Percentiles rank a stretch among this genome's conserved stretches.
Evolutionary conservation across 495 filamentous ascomycete genomes (phyloP).

Genomic region (Tuber melanosporum): DNA sequence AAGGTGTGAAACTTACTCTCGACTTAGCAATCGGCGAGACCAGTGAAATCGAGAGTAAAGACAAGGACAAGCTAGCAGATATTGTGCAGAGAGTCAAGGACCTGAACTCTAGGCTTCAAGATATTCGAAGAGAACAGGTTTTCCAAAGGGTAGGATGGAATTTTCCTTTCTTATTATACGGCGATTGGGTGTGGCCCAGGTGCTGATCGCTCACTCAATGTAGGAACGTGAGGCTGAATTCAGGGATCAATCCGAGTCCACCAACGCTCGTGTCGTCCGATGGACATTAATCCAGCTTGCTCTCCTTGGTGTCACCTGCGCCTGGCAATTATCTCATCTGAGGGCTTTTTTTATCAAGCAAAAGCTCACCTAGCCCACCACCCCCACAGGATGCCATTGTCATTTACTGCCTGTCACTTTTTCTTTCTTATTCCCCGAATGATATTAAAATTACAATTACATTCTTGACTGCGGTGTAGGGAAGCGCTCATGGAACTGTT

Average conservation of each 20-base stretch:
- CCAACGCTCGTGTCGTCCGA: slow-evolving; percentile 84
- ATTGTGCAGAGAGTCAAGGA: slow-evolving; percentile 85
- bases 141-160: slow-evolving; percentile 74
- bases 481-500: neutral
- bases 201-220: neutral
- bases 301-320: slow-evolving; percentile 84
- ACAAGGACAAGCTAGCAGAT: slow-evolving; percentile 89
- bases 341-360: slow-evolving; percentile 99
- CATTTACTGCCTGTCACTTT: neutral
- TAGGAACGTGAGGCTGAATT: slow-evolving; percentile 98
- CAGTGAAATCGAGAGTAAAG: slow-evolving; percentile 83
- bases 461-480: neutral
- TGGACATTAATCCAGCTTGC: slow-evolving; percentile 89
- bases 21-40: slow-evolving; percentile 96
- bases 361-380: slow-evolving; percentile 67
- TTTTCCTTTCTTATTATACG: neutral
- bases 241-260: slow-evolving; percentile 90
- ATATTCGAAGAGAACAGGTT: slow-evolving; percentile 88
- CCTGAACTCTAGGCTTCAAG: slow-evolving; percentile 76
- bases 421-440: neutral
- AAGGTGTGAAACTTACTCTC: slow-evolving; percentile 73
- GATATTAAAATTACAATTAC: neutral
- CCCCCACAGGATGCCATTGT: neutral
- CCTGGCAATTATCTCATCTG: slow-evolving; percentile 94
- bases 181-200: neutral